These are phyloP conservation scores for Agaricus subrufescens DNA, from an alignment of 768 basidiomycete species.

Conservation along the genomic window DNA sequence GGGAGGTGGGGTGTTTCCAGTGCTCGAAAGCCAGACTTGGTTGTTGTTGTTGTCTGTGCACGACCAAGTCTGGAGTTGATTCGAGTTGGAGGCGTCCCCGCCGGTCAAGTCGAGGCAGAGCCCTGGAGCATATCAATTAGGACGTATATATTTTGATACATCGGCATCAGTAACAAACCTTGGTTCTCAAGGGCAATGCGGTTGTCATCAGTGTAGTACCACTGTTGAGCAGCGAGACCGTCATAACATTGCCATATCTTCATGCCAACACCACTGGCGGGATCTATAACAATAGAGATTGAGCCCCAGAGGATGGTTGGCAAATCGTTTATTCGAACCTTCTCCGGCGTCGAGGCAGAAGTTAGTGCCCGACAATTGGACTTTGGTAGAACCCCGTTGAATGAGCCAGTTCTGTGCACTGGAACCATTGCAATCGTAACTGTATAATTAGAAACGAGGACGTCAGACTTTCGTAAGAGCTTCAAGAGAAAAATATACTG, in stretches of 20 bases:
- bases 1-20: no score
- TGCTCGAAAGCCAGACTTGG: slow-evolving; percentile 21
- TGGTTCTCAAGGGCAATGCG: slow-evolving; percentile 22
- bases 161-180: slow-evolving; percentile 15
- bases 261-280: slow-evolving; percentile 16
- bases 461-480: no score
- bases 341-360: slow-evolving; percentile 21
- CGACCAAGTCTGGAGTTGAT: slow-evolving; percentile 28
- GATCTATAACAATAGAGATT: slow-evolving; percentile 6
- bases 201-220: slow-evolving; percentile 26
- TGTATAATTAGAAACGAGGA: background rate
- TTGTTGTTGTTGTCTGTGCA: slow-evolving; percentile 24
- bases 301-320: background rate
- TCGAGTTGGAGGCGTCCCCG: slow-evolving; percentile 22
- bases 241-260: slow-evolving; percentile 27
- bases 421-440: slow-evolving; percentile 22
- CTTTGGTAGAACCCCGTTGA: slow-evolving; percentile 11
- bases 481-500: slow-evolving; percentile 2
- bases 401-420: slow-evolving; percentile 19
- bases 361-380: slow-evolving; percentile 17
- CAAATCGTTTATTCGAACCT: background rate
- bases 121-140: slow-evolving; percentile 11
- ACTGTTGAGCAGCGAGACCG: slow-evolving; percentile 28
- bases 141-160: background rate
- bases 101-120: slow-evolving; percentile 26